Evolutionary conservation across 108 stramenopile species (phyloP).

Genomic region (Bacterosira constricta): DNA sequence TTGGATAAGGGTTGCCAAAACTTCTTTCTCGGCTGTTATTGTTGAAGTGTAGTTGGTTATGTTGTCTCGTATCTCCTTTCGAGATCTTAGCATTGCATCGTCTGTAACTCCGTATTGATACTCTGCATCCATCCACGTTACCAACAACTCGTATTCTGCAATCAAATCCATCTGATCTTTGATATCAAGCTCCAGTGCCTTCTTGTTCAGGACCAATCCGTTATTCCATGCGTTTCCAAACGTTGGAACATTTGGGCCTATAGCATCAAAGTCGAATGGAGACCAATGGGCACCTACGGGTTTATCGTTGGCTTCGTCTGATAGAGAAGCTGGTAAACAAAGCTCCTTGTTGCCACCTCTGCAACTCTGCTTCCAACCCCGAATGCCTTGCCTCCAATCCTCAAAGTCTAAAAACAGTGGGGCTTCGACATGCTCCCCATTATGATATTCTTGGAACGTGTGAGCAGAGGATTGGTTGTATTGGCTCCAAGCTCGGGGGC

Average conservation of each 20-base stretch:
- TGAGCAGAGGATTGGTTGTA: slow-evolving; percentile 58
- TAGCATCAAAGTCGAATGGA: slow-evolving; percentile 46
- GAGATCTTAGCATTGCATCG: slow-evolving; percentile 42
- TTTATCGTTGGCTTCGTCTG: not conserved
- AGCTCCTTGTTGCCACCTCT: slow-evolving; percentile 13
- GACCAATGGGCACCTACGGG: slow-evolving; percentile 55
- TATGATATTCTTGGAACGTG: slow-evolving; percentile 55
- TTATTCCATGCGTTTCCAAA: slow-evolving; percentile 41
- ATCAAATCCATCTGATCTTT: slow-evolving; percentile 38
- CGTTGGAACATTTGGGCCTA: slow-evolving; percentile 48
- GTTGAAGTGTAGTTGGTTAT: slow-evolving; percentile 38
- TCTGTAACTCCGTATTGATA: slow-evolving; percentile 43
- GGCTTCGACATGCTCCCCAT: slow-evolving; percentile 43
- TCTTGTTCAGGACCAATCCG: slow-evolving; percentile 54
- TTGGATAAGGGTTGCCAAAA: slow-evolving; percentile 25
- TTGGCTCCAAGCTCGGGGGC: slow-evolving; percentile 61
- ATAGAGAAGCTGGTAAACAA: slow-evolving; percentile 22
- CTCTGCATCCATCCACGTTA: slow-evolving; percentile 50
- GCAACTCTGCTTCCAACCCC: slow-evolving; percentile 24
- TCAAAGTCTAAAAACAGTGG: slow-evolving; percentile 62
- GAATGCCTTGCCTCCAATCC: slow-evolving; percentile 59
- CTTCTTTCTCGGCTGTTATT: slow-evolving; percentile 15
- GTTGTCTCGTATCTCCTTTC: slow-evolving; percentile 27
- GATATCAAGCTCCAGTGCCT: slow-evolving; percentile 40
- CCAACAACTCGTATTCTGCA: slow-evolving; percentile 17